Evolutionary conservation across 2,329 filamentous ascomycete genomes (phyloP).

Genomic region (Ophiocordyceps camponoti-floridani): DNA sequence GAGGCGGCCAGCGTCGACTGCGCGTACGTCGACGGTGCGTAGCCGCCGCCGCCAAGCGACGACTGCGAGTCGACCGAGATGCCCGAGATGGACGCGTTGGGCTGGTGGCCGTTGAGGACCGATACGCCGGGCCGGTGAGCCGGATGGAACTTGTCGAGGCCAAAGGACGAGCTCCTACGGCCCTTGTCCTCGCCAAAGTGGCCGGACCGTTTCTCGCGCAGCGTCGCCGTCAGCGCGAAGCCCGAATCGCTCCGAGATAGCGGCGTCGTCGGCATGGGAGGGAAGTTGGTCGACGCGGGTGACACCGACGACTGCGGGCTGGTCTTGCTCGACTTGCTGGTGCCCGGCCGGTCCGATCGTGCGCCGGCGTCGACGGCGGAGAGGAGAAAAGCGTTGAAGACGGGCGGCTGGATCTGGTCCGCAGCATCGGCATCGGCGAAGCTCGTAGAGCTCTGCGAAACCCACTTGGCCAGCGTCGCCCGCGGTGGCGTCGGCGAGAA

Average conservation of each 20-base stretch:
- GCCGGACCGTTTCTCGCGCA: constrained; percentile 86
- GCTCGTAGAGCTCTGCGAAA: constrained; percentile 72
- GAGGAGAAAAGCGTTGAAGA: constrained; percentile 85
- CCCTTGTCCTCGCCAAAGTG: constrained; percentile 67
- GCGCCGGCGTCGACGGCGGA: constrained; percentile 44
- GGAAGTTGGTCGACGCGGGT: constrained; percentile 62
- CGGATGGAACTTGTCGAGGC: constrained; percentile 51
- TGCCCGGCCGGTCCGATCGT: constrained; percentile 59
- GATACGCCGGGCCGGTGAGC: constrained; percentile 55
- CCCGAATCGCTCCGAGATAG: constrained; percentile 86
- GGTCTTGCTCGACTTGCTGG: constrained; percentile 44
- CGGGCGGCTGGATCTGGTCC: constrained; percentile 36
- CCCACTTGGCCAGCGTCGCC: constrained; percentile 68
- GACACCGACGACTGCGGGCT: constrained; percentile 51
- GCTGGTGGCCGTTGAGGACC: constrained; percentile 48
- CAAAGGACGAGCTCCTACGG: constrained; percentile 84
- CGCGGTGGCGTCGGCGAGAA: constrained; percentile 55
- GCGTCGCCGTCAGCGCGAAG: constrained; percentile 66
- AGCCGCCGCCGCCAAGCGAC: constrained; percentile 51
- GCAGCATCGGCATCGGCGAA: constrained; percentile 53
- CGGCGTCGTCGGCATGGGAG: constrained; percentile 56
- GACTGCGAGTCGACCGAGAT: constrained; percentile 48
- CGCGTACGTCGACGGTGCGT: constrained; percentile 70
- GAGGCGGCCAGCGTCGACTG: constrained; percentile 74
- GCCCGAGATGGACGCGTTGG: constrained; percentile 40